These are phyloP conservation scores for Volvariella surrecta DNA, from an alignment of 1,284 basidiomycete genomes.

Conservation along the genomic window DNA sequence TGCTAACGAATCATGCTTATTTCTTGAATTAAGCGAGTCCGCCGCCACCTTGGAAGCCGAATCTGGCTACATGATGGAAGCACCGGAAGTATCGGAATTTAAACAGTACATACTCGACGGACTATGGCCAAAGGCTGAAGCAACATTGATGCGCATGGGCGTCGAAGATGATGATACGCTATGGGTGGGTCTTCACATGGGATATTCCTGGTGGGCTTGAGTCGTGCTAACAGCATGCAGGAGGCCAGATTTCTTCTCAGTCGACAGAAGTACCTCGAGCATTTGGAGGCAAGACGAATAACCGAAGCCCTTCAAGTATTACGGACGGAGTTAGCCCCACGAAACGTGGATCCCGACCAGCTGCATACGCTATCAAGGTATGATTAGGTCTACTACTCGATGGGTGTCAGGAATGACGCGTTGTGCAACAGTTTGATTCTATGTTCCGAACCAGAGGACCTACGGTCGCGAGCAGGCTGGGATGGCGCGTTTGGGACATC, in stretches of 20 bases:
- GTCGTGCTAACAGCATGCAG: conserved; percentile 29
- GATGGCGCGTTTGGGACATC: conserved; percentile 82
- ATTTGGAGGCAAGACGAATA: conserved; percentile 79
- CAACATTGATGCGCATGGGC: conserved; percentile 60
- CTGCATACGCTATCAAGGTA: conserved; percentile 83
- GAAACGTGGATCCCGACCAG: conserved; percentile 69
- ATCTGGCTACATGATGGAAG: conserved; percentile 87
- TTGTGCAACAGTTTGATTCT: conserved; percentile 65
- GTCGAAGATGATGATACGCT: conserved; percentile 57
- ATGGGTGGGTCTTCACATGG: conserved; percentile 38
- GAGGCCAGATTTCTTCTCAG: conserved; percentile 83
- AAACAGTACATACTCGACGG: conserved; percentile 78
- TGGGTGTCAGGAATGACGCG: conserved; percentile 6
- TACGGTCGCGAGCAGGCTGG: conserved; percentile 80
- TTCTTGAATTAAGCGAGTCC: conserved; percentile 56
- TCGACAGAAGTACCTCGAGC: conserved; percentile 94
- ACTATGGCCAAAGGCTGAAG: conserved; percentile 78
- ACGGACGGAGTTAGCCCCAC: conserved; percentile 79
- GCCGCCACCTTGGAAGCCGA: conserved; percentile 86
- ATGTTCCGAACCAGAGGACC: conserved; percentile 80
- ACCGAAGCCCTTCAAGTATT: conserved; percentile 82
- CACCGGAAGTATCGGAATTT: conserved; percentile 73
- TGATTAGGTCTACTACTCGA: conserved; percentile 11
- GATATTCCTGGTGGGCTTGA: conserved; percentile 3
- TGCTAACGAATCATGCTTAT: conserved; percentile 9